Percentiles rank a stretch among this genome's conserved stretches.
Conservation (phyloP, 148 eudicot genomes). For the Fagopyrum tataricum region DNA sequence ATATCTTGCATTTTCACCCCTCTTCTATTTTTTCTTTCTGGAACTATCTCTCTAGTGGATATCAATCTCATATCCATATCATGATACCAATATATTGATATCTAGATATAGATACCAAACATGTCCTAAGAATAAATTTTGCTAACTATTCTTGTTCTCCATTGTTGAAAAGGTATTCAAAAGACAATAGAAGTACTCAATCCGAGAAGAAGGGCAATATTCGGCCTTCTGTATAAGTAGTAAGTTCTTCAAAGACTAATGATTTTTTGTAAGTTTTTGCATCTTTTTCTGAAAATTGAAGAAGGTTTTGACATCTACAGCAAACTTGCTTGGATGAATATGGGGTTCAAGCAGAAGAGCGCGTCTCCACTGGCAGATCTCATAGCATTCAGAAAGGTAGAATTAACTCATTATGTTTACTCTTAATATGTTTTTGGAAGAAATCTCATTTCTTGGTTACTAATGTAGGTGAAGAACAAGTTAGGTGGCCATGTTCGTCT, state of each 20-base stretch:
- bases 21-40: too few relatives aligned
- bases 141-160: not conserved
- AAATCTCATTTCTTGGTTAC: not conserved
- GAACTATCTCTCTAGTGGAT: too few relatives aligned
- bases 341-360: slow-evolving; percentile 74
- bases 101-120: too few relatives aligned
- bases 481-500: slow-evolving; percentile 79
- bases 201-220: slow-evolving; percentile 66
- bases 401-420: not conserved
- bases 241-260: slow-evolving; percentile 23
- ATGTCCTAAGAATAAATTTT: too few relatives aligned
- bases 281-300: not conserved
- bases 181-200: slow-evolving; percentile 62
- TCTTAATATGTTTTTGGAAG: not conserved
- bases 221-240: slow-evolving; percentile 72
- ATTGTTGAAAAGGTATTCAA: slow-evolving; percentile 44
- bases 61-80: too few relatives aligned
- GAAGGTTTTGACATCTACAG: slow-evolving; percentile 27
- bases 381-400: slow-evolving; percentile 87
- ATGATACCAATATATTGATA: too few relatives aligned
- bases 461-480: slow-evolving; percentile 57
- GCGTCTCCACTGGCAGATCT: slow-evolving; percentile 90
- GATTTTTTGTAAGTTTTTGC: not conserved
- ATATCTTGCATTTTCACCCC: too few relatives aligned
- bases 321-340: slow-evolving; percentile 84